Evolutionary conservation across 495 filamentous ascomycete species (phyloP).

Genomic region (Parachaetomium inaequale): DNA sequence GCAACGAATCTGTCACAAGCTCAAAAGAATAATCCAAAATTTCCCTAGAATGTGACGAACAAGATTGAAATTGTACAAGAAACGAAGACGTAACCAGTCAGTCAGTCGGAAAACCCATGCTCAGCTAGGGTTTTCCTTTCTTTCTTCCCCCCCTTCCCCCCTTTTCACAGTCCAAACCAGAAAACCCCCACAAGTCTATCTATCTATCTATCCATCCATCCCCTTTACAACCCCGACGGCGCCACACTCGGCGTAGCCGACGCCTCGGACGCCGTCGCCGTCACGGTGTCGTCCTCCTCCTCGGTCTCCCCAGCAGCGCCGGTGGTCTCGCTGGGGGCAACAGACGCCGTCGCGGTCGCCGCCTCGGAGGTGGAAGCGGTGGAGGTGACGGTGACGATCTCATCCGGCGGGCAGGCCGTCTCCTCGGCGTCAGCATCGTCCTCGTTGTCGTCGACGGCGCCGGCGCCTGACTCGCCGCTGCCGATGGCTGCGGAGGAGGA

Average conservation of each 20-base stretch:
- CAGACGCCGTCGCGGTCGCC: constrained; percentile 29
- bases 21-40: neutral
- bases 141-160: neutral
- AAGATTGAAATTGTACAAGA: constrained; percentile 6
- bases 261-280: neutral
- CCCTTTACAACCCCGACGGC: constrained; percentile 6
- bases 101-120: neutral
- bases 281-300: neutral
- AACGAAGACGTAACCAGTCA: neutral
- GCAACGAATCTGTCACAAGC: neutral
- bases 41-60: neutral
- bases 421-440: constrained; percentile 14
- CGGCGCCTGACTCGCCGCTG: neutral
- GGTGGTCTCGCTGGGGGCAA: constrained; percentile 23
- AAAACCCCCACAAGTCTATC: neutral
- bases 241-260: neutral
- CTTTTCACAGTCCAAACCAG: neutral
- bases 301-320: neutral
- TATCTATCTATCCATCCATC: no score
- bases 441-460: neutral
- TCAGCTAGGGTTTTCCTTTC: neutral
- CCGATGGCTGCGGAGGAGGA: neutral
- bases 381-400: constrained; percentile 28
- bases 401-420: constrained; percentile 34
- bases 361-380: constrained; percentile 9